phyloP scores from a whole-genome alignment of 305 asterid species.

The Euphrasia arctica region DNA sequence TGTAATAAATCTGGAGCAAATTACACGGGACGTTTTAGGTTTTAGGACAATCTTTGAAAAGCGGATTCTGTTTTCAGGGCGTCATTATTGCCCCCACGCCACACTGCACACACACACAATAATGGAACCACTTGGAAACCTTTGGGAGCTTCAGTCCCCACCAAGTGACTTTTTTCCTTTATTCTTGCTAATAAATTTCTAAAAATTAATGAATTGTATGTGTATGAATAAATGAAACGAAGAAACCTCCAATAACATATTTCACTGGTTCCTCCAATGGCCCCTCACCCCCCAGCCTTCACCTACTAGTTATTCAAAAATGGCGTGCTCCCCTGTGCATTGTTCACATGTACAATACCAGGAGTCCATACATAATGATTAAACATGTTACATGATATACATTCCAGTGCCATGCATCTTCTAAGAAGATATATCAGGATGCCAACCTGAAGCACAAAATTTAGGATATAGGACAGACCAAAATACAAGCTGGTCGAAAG shows the following conservation, averaged over 20 bases:
- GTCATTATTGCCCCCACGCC: conserved; percentile 7
- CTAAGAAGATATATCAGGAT: conserved; percentile 22
- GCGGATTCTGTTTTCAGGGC: conserved; percentile 15
- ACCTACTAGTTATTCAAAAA: conserved; percentile 21
- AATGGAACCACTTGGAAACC: too few species aligned
- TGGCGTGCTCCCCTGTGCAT: conserved; percentile 4
- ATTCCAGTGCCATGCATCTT: conserved; percentile 19
- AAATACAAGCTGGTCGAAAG: conserved; percentile 22
- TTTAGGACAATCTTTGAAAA: conserved; percentile 17
- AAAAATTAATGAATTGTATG: too few species aligned
- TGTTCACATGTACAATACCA: conserved; percentile 22
- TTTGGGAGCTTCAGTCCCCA: too few species aligned
- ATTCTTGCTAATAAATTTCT: too few species aligned
- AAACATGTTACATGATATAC: conserved; percentile 10
- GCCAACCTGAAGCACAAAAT: conserved; percentile 19
- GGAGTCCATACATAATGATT: conserved; percentile 18
- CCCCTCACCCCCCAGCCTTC: neutral
- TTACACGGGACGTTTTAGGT: conserved; percentile 14
- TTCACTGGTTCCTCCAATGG: too few species aligned
- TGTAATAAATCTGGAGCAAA: conserved; percentile 1
- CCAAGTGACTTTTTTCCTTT: too few species aligned
- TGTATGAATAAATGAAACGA: too few species aligned
- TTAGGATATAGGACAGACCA: conserved; percentile 13
- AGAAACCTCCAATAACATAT: too few species aligned
- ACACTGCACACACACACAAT: too few species aligned